These are phyloP conservation scores for Effrenium voratum DNA, from an alignment of 73 alveolate genomes.

Conservation along the genomic window DNA sequence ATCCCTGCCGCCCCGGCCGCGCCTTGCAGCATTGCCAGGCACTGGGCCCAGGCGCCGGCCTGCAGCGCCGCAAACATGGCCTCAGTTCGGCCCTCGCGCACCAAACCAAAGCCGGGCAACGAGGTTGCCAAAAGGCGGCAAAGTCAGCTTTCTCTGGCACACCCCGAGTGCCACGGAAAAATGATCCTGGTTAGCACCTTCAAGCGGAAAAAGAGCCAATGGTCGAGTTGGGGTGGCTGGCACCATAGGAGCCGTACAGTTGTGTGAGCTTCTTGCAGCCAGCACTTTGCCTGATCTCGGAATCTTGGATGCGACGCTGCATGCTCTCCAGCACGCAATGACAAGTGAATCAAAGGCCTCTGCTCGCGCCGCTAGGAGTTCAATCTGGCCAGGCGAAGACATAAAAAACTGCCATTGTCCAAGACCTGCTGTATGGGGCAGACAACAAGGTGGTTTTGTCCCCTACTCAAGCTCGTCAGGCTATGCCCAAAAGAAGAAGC, in stretches of 20 bases:
- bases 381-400: background rate
- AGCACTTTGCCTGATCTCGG: background rate
- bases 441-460: no score
- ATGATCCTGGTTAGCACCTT: no score
- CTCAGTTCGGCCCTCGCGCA: background rate
- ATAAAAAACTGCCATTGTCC: no score
- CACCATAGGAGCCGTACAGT: background rate
- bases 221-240: background rate
- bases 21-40: slow-evolving; percentile 18
- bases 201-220: no score
- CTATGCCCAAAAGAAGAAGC: no score
- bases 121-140: no score
- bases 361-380: slow-evolving; percentile 21
- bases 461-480: no score
- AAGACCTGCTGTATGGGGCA: no score
- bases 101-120: no score
- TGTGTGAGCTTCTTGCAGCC: slow-evolving; percentile 30
- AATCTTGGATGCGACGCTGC: background rate
- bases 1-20: no score
- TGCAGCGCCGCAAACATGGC: slow-evolving; percentile 68
- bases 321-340: background rate
- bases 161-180: no score
- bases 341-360: background rate
- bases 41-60: slow-evolving; percentile 24
- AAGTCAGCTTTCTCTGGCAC: no score